Base-by-base conservation (phyloP, 495 filamentous ascomycete genomes). In the Penicillium pulvis region DNA sequence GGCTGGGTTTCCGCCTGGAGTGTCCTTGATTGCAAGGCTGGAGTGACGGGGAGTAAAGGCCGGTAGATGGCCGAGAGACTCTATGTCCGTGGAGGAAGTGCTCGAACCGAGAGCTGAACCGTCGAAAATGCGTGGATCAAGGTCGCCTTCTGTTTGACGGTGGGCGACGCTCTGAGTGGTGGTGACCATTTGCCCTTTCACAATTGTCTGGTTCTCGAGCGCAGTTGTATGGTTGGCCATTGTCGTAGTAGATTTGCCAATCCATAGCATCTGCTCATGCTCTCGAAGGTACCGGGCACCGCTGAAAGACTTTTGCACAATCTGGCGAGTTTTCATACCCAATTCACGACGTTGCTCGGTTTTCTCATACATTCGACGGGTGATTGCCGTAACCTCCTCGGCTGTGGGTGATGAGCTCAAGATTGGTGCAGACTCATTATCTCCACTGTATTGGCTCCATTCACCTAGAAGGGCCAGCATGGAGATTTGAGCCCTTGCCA, bases 231-330 rank as follows among this genome's bases (percentile, higher is more conserved):
- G 68, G 20, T 55, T 71, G 41, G 72, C 69, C 70, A 75, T 78
- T 57, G 72, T 64, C 49, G 77, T 77, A 24, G 63, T 63, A 8
- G 71, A 69, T 65, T 86, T 86, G 35, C 81, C 81, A 35, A 86
- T 80, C 85, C 85, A 87, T 20, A 86, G 79, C 85, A 87, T 87
- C 66, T 88, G 85, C 66, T 88, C 85, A 64, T 88, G 85, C 65
- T 88, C 85, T 26, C 85, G 78, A 14, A 88, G 78, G 59, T 88
- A 89, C 0, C 86, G 75, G 44, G 86, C 82, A 4, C 81, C 81
- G 31, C 79, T 80, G 69, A 89, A 88, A 12, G 77, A 81, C 53
- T 82, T 82, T 51, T 85, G 81, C 5, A 87, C 85, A 56, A 85
- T 85, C 30, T 78, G 70, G 19, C 85, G 73, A 0, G 80, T 82